Conservation (phyloP, 164 flowering plant genomes). For the Aristolochia fimbriata region DNA sequence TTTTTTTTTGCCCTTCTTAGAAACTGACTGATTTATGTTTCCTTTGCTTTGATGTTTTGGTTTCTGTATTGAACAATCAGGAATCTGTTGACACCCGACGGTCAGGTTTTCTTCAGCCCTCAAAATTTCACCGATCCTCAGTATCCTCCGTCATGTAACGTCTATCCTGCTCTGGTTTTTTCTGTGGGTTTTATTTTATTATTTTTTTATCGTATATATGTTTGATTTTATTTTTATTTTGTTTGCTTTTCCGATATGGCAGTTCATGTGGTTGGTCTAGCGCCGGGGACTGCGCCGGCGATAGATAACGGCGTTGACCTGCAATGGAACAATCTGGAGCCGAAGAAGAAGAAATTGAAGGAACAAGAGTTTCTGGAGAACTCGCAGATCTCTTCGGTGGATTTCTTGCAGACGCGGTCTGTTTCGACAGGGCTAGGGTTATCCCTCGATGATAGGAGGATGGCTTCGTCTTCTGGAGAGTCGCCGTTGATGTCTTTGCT, state of each 20-base stretch:
- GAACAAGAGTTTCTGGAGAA: slow-evolving; percentile 68
- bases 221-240: neutral
- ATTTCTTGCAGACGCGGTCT: slow-evolving; percentile 50
- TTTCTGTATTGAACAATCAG: slow-evolving; percentile 17
- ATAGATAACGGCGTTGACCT: slow-evolving; percentile 40
- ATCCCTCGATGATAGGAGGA: slow-evolving; percentile 56
- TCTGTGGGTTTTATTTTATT: neutral
- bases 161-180: slow-evolving; percentile 1
- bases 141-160: slow-evolving; percentile 60
- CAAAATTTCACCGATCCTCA: slow-evolving; percentile 43
- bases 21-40: slow-evolving; percentile 1
- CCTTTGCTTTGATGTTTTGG: no score
- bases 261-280: slow-evolving; percentile 39
- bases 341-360: slow-evolving; percentile 43
- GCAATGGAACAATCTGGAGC: slow-evolving; percentile 43
- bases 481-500: slow-evolving; percentile 42
- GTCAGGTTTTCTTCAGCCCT: slow-evolving; percentile 32
- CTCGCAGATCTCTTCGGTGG: slow-evolving; percentile 60
- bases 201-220: neutral
- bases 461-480: slow-evolving; percentile 50
- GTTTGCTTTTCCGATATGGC: slow-evolving; percentile 4
- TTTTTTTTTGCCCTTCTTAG: neutral
- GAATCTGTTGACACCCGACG: slow-evolving; percentile 38
- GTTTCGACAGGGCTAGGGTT: slow-evolving; percentile 86
- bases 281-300: slow-evolving; percentile 18